Base-by-base conservation (phyloP, 2,329 filamentous ascomycete genomes). In the Lojkania enalia region DNA sequence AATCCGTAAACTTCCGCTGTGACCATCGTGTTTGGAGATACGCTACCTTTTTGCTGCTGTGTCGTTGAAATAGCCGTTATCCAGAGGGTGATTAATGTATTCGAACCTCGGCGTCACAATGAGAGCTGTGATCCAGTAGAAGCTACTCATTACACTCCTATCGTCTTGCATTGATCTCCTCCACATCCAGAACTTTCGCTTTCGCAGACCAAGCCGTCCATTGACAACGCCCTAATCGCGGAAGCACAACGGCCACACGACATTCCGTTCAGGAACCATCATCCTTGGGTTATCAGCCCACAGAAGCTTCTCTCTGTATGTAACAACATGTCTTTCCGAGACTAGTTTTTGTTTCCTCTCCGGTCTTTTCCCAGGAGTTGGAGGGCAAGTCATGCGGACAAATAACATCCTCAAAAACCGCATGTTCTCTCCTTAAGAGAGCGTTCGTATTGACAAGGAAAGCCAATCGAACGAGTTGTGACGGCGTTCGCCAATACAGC, bases 341-440 rank as follows among this genome's bases (percentile, higher is more conserved):
- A 95, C 86, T 84, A 76, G 88, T 94, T 90, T 96, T 96, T 95
- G 86, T 77, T 87, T 91, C 86, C 87, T 85, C 86, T 84, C 83
- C 83, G 63, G 62, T 66, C 42, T 45, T 59, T 47, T 37, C 63
- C 51, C 55, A 66, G 61, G 66, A 67, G 71, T 61, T 42, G 81
- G 82, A 85, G 83, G 86, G 86, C 84, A 72, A 76, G 65, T 64
- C 77, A 78, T 84, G 80, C 88, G 88, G 81, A 87, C 88, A 95
- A 96, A 96, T 83, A 73, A 91, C 89, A 85, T 95, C 89, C 80
- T 78, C 79, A 95, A 96, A 96, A 95, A 83, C 83, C 89, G 88
- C 82, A 81, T 78, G 71, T 69, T 74, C 74, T 71, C 67, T 15
- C 9, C n/a, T n/a, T 7, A 11, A 16, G 7, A 19, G 15, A 36